These are phyloP conservation scores for Talaromyces sp. DNA, from an alignment of 2,329 filamentous ascomycete species.

Conservation along the genomic window DNA sequence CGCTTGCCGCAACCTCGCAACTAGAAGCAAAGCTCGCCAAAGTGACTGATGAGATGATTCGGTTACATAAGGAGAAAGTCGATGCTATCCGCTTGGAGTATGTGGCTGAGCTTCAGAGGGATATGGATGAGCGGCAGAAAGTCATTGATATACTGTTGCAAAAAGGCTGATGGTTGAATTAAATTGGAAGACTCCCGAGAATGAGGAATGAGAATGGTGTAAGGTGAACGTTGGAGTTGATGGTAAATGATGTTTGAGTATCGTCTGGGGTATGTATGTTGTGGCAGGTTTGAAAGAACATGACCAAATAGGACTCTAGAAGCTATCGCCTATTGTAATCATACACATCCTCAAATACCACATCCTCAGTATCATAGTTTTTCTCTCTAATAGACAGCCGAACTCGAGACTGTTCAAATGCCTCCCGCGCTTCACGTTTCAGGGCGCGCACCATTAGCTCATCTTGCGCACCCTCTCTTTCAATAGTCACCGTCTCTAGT, in stretches of 20 bases:
- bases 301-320: too few relatives aligned
- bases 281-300: neutral
- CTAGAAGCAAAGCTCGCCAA: conserved; percentile 3
- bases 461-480: neutral
- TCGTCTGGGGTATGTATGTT: neutral
- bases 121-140: conserved; percentile 12
- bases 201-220: neutral
- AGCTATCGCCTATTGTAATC: neutral
- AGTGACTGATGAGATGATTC: neutral
- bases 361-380: neutral
- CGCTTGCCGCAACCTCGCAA: neutral
- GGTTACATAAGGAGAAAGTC: conserved; percentile 12
- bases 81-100: conserved; percentile 11
- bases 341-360: neutral
- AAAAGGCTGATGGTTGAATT: neutral
- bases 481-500: neutral
- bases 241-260: neutral
- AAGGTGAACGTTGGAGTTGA: neutral
- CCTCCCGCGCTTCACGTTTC: neutral
- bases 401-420: neutral
- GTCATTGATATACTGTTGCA: conserved; percentile 13
- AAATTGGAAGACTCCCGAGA: neutral
- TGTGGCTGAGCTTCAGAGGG: conserved; percentile 9
- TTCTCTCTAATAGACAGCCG: too few relatives aligned
- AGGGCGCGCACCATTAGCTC: too few relatives aligned